phyloP scores from a whole-genome alignment of 495 filamentous ascomycete species.

The Niebla homalea region DNA sequence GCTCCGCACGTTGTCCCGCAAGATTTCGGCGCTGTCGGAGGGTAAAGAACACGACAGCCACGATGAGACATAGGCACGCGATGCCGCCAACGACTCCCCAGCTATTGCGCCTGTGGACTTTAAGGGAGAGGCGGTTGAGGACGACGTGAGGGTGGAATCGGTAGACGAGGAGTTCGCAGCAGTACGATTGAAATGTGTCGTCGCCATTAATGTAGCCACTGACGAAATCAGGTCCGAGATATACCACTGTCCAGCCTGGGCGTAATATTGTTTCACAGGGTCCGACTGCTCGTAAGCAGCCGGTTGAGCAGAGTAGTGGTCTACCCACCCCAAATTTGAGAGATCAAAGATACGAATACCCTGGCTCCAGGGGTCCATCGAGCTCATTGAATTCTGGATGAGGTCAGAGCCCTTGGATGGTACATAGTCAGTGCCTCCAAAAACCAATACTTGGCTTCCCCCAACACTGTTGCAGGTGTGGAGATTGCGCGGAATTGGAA shows the following conservation, averaged over 20 bases:
- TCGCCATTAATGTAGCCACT: neutral
- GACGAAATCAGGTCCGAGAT: neutral
- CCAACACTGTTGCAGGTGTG: constrained; percentile 8
- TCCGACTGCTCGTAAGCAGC: constrained; percentile 9
- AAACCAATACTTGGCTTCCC: constrained; percentile 7
- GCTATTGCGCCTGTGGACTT: too few species aligned
- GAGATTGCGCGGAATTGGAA: neutral
- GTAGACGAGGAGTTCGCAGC: too few species aligned
- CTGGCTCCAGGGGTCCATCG: constrained; percentile 4
- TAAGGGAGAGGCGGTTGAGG: too few species aligned
- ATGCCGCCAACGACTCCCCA: too few species aligned
- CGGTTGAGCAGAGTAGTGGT: constrained; percentile 6
- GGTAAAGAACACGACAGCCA: too few species aligned
- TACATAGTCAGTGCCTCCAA: constrained; percentile 8
- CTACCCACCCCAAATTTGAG: neutral
- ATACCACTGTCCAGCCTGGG: neutral
- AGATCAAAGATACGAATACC: constrained; percentile 15
- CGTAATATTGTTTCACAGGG: constrained; percentile 9
- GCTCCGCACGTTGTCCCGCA: too few species aligned
- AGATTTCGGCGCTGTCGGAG: too few species aligned
- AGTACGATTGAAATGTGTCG: constrained; percentile 1
- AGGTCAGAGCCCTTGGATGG: neutral
- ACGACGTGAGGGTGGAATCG: too few species aligned
- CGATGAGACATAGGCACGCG: too few species aligned
- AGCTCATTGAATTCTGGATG: neutral